Conservation (phyloP, 768 basidiomycete species). For the Boletus pseudo-olivaceus region DNA sequence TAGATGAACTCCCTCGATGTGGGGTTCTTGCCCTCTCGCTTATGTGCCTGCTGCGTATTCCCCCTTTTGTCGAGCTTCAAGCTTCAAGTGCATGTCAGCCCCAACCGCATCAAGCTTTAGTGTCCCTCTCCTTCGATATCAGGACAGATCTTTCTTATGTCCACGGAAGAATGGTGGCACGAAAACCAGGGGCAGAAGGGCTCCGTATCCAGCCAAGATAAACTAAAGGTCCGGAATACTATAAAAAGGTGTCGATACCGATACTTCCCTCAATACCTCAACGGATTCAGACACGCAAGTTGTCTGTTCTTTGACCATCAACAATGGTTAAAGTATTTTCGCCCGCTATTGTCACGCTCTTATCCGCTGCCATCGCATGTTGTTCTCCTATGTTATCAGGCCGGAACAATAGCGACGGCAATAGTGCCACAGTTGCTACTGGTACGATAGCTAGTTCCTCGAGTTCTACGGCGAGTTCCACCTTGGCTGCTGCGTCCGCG, state of each 20-base stretch:
- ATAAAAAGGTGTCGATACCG: background rate
- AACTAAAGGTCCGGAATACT: background rate
- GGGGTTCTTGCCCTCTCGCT: no score
- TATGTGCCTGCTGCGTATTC: no score
- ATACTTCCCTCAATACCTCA: background rate
- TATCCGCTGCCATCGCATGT: slow-evolving; percentile 1
- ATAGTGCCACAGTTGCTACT: background rate
- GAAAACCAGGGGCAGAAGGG: no score
- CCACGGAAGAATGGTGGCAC: background rate
- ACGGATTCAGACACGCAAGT: background rate
- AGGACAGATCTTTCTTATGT: no score
- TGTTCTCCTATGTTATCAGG: background rate
- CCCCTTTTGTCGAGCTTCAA: no score
- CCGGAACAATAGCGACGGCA: background rate
- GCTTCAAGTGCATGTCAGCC: no score
- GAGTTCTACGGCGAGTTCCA: background rate
- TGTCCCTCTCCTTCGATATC: no score
- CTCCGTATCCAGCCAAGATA: background rate
- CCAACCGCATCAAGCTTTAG: no score
- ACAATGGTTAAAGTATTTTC: slow-evolving; percentile 5
- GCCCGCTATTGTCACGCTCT: background rate
- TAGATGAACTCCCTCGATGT: no score
- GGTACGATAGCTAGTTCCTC: background rate
- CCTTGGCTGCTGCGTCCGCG: slow-evolving; percentile 27
- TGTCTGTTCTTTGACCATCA: background rate